These are phyloP conservation scores for Metschnikowia anglica DNA, from an alignment of 805 yeast species.

Conservation along the genomic window DNA sequence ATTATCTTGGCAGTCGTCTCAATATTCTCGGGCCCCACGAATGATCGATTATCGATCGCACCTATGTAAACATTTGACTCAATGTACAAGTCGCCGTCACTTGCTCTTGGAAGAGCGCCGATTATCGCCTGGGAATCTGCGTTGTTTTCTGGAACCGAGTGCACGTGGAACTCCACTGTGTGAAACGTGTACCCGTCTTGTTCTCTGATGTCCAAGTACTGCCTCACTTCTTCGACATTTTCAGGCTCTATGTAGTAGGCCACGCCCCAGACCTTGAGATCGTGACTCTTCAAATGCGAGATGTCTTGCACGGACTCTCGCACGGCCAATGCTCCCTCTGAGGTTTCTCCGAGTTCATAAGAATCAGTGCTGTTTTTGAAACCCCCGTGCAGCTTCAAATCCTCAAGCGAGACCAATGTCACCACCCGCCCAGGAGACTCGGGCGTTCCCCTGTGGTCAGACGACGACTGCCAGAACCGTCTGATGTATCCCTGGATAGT, in stretches of 20 bases:
- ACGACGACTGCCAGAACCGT: slow-evolving; percentile 88
- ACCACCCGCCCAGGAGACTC: slow-evolving; percentile 87
- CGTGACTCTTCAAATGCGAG: slow-evolving; percentile 34
- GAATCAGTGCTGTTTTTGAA: slow-evolving; percentile 45
- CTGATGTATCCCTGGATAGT: slow-evolving; percentile 72
- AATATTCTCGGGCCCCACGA: slow-evolving; percentile 76
- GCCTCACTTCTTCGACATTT: slow-evolving; percentile 57
- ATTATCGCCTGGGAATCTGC: background rate
- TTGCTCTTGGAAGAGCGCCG: slow-evolving; percentile 17
- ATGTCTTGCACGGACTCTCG: slow-evolving; percentile 13
- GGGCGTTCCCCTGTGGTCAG: slow-evolving; percentile 89
- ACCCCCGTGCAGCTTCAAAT: slow-evolving; percentile 41
- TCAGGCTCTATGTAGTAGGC: slow-evolving; percentile 77
- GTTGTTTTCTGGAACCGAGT: slow-evolving; percentile 17
- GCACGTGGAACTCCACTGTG: slow-evolving; percentile 59
- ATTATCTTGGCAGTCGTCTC: slow-evolving; percentile 62
- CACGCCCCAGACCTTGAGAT: slow-evolving; percentile 69
- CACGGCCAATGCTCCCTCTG: background rate
- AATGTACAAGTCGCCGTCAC: slow-evolving; percentile 43
- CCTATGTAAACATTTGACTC: slow-evolving; percentile 78
- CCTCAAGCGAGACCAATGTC: slow-evolving; percentile 65
- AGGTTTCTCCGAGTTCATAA: slow-evolving; percentile 27
- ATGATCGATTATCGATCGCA: slow-evolving; percentile 74
- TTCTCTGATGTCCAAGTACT: slow-evolving; percentile 77
- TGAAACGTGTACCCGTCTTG: slow-evolving; percentile 84